A percentile compares a stretch with the other conserved stretches of the same genome.
phyloP scores from a whole-genome alignment of 1,284 basidiomycete genomes.

The Puccinia hordei region DNA sequence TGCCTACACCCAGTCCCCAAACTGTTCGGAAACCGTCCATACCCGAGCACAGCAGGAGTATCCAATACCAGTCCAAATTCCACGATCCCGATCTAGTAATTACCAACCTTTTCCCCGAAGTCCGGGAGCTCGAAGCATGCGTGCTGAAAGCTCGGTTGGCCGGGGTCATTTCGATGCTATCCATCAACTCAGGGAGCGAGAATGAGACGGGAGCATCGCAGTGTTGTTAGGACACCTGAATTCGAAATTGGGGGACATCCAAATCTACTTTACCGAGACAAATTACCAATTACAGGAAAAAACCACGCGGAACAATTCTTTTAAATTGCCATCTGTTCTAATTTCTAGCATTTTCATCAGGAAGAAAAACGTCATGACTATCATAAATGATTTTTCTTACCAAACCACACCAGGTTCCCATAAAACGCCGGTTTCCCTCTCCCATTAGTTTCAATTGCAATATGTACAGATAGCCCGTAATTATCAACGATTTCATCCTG shows the following conservation, averaged over 20 bases:
- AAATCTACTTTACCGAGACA: not conserved
- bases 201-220: not conserved
- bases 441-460: not conserved
- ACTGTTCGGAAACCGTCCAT: not conserved
- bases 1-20: not conserved
- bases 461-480: not conserved
- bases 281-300: not conserved
- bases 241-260: not conserved
- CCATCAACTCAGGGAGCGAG: slow-evolving; percentile 28
- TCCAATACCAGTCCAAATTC: slow-evolving; percentile 26
- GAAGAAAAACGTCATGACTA: too few species aligned
- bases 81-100: slow-evolving; percentile 10
- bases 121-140: not conserved
- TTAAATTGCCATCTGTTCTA: too few species aligned
- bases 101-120: not conserved
- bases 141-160: not conserved
- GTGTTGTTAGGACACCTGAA: not conserved
- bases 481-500: slow-evolving; percentile 7
- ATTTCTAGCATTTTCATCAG: too few species aligned
- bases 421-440: not conserved
- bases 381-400: not conserved
- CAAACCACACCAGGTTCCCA: not conserved
- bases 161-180: slow-evolving; percentile 42
- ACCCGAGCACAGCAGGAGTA: slow-evolving; percentile 1
- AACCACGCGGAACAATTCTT: too few species aligned